Percentiles rank a stretch among this genome's conserved stretches.
phyloP scores from a whole-genome alignment of 495 filamentous ascomycete genomes.

The Neurospora sp. region DNA sequence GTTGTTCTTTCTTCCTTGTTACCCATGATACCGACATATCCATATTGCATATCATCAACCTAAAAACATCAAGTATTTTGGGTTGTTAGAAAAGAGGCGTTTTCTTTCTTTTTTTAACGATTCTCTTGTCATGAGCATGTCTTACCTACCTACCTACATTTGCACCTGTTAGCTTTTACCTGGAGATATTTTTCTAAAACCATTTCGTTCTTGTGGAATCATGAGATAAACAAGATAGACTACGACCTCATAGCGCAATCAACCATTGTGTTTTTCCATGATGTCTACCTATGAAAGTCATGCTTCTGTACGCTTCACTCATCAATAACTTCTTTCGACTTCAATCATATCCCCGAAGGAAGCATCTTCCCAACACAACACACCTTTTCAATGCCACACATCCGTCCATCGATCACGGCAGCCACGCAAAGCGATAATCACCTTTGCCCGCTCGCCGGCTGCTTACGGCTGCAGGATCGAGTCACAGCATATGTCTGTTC shows the following conservation, averaged over 20 bases:
- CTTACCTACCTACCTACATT: neutral
- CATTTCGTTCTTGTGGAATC: no score
- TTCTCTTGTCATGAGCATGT: neutral
- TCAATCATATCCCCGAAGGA: neutral
- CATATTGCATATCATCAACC: neutral
- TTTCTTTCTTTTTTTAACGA: neutral
- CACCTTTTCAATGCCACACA: neutral
- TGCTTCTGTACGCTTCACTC: no score
- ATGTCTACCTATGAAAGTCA: no score
- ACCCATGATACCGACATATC: neutral
- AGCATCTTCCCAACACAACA: neutral
- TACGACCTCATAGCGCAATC: no score
- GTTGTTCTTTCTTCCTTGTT: neutral
- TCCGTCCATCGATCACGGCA: neutral
- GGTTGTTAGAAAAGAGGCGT: neutral
- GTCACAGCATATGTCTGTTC: conserved; percentile 14
- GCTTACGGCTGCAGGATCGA: conserved; percentile 8
- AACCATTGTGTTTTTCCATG: no score
- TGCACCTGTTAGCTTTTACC: neutral
- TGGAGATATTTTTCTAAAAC: neutral
- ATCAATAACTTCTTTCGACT: no score
- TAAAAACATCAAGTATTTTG: neutral
- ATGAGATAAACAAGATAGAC: no score
- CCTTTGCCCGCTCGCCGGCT: conserved; percentile 10
- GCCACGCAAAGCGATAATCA: neutral